Conservation (phyloP, 306 rosid species). For the Pterocarpus santalinus region DNA sequence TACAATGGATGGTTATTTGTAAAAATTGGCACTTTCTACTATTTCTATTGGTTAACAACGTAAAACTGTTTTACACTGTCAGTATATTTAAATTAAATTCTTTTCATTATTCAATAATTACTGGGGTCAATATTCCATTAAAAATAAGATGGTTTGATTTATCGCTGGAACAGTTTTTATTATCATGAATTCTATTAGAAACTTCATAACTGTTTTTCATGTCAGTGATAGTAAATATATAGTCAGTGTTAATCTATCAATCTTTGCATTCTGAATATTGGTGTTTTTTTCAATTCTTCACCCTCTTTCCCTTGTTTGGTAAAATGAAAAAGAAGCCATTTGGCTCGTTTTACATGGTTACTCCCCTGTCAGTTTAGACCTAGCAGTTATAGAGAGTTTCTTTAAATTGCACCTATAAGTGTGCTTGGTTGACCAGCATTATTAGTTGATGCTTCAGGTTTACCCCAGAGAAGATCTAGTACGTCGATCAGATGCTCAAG, state of each 20-base stretch:
- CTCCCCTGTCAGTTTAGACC: slow-evolving; percentile 31
- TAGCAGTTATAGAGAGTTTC: too few relatives aligned
- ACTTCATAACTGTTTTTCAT: slow-evolving; percentile 29
- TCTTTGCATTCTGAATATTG: slow-evolving; percentile 34
- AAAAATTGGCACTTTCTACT: too few relatives aligned
- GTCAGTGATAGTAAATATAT: slow-evolving; percentile 21
- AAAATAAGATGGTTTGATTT: slow-evolving; percentile 37
- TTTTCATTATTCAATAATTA: slow-evolving; percentile 18
- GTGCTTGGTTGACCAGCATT: slow-evolving; percentile 46
- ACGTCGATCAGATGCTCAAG: slow-evolving; percentile 97
- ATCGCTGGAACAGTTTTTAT: slow-evolving; percentile 17
- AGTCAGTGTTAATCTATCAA: slow-evolving; percentile 26
- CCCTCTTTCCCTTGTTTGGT: slow-evolving; percentile 14
- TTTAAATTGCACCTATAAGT: background rate
- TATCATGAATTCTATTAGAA: slow-evolving; percentile 29
- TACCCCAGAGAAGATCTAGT: slow-evolving; percentile 98
- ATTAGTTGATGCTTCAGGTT: slow-evolving; percentile 70
- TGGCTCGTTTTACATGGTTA: slow-evolving; percentile 28
- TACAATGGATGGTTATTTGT: too few relatives aligned
- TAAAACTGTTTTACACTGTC: too few relatives aligned
- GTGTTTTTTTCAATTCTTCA: slow-evolving; percentile 38
- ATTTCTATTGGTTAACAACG: too few relatives aligned
- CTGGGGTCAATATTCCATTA: slow-evolving; percentile 20
- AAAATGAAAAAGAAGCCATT: slow-evolving; percentile 35
- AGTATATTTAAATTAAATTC: too few relatives aligned